A percentile compares a stretch with the other conserved stretches of the same genome.
Evolutionary conservation across 208 protist species (phyloP).

Genomic region (Acanthamoeba castellanii): DNA sequence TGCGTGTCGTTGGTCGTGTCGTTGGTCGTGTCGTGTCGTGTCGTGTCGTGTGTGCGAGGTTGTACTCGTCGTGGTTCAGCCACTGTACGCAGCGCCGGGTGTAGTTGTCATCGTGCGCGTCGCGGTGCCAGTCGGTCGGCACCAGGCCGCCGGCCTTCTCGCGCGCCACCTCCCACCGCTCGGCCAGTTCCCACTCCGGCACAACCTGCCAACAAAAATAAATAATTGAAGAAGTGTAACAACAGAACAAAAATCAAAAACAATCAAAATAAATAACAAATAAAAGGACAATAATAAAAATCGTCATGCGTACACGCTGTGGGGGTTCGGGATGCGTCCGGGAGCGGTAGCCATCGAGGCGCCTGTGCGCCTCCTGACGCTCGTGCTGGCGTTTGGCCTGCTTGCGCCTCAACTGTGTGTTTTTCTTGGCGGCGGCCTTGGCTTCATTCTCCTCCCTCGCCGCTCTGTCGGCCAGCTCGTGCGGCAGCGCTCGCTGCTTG

Average conservation of each 20-base stretch:
- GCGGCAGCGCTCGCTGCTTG: background rate
- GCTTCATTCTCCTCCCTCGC: background rate
- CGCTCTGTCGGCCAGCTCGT: background rate
- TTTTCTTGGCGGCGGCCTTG: background rate
- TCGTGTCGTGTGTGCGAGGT: too few relatives aligned
- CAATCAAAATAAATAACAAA: too few relatives aligned
- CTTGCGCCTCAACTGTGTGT: background rate
- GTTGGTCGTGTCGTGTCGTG: too few relatives aligned
- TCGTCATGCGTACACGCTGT: background rate
- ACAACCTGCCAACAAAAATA: background rate
- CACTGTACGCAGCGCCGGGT: background rate
- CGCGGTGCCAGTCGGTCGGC: background rate
- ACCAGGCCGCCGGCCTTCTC: background rate
- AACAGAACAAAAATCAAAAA: background rate
- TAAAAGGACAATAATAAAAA: too few relatives aligned
- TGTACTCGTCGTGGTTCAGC: background rate
- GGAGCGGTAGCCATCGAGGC: too few relatives aligned
- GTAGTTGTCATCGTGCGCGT: background rate
- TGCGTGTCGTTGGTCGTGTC: too few relatives aligned
- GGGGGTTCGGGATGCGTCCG: too few relatives aligned
- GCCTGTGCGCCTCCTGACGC: background rate
- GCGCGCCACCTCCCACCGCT: background rate
- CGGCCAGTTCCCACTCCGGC: background rate
- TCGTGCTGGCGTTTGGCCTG: background rate
- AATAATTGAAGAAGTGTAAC: too few relatives aligned